Evolutionary conservation across 768 basidiomycete genomes (phyloP).

Genomic region (Hebeloma cylindrosporum): DNA sequence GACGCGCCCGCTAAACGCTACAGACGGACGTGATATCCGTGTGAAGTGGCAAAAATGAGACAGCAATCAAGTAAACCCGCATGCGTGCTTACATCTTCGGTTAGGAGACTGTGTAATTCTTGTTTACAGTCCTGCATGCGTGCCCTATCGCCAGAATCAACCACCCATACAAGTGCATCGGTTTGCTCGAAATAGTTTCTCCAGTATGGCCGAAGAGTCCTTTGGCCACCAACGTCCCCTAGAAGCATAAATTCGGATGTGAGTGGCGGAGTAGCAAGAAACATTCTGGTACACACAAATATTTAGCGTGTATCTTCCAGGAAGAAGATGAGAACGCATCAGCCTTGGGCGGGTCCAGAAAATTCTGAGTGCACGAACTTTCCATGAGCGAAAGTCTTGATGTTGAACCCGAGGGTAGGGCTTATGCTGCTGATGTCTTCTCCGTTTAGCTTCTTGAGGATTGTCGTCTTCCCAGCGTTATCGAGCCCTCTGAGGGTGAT

Average conservation of each 20-base stretch:
- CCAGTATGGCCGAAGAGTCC: conserved; percentile 96
- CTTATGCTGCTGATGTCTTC: conserved; percentile 88
- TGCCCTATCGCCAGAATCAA: conserved; percentile 91
- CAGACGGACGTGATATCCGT: conserved; percentile 26
- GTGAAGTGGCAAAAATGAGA: conserved; percentile 8
- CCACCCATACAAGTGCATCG: conserved; percentile 97
- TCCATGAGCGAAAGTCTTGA: conserved; percentile 92
- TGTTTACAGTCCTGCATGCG: conserved; percentile 87
- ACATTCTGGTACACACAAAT: conserved; percentile 54
- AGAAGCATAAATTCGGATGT: conserved; percentile 20
- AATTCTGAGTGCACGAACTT: conserved; percentile 57
- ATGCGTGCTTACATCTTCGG: conserved; percentile 77
- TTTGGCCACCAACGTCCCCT: conserved; percentile 99
- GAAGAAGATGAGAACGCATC: conserved; percentile 16
- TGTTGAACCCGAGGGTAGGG: conserved; percentile 98
- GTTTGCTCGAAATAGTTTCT: conserved; percentile 99
- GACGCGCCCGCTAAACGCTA: conserved; percentile 96
- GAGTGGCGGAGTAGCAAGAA: conserved; percentile 19
- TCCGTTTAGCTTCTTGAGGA: conserved; percentile 90
- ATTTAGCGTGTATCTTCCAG: conserved; percentile 69
- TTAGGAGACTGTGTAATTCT: conserved; percentile 82
- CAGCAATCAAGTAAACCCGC: conserved; percentile 9
- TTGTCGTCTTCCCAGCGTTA: conserved; percentile 98
- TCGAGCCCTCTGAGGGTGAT: conserved; percentile 76
- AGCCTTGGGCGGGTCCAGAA: conserved; percentile 13